phyloP scores from a whole-genome alignment of 331 rosid species.

The Telfairia occidentalis region DNA sequence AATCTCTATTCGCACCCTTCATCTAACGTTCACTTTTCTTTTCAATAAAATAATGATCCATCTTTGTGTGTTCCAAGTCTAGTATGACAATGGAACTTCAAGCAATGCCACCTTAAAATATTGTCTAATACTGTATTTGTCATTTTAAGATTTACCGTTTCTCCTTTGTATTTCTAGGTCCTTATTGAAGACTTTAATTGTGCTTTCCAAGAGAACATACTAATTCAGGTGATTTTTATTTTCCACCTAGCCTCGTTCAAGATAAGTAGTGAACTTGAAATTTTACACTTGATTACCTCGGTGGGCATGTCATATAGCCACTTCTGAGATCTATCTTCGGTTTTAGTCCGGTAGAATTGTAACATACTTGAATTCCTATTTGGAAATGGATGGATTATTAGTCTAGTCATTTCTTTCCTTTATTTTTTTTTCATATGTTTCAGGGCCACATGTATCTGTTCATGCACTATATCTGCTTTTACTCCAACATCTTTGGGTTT shows the following conservation, averaged over 20 bases:
- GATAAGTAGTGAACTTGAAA: neutral
- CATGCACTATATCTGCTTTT: conserved; percentile 65
- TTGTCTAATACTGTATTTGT: neutral
- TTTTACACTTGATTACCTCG: neutral
- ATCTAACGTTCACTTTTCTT: neutral
- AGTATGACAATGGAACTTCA: too few relatives aligned
- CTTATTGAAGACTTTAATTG: conserved; percentile 93
- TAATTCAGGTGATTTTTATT: conserved; percentile 58
- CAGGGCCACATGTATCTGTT: conserved; percentile 98
- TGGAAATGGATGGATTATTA: neutral
- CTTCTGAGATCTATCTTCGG: neutral
- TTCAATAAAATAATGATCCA: neutral
- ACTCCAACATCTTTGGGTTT: conserved; percentile 86
- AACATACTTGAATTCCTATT: neutral
- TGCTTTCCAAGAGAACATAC: conserved; percentile 90
- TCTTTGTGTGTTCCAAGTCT: neutral
- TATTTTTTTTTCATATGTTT: conserved; percentile 18
- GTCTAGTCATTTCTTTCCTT: conserved; percentile 2
- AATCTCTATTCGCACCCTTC: neutral
- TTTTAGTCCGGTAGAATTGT: neutral
- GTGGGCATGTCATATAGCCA: neutral
- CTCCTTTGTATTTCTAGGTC: conserved; percentile 35
- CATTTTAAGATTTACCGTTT: neutral
- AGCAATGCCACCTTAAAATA: neutral
- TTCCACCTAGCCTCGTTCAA: neutral